These are phyloP conservation scores for Leccinum subtestaceum DNA, from an alignment of 768 basidiomycete genomes.

Conservation along the genomic window DNA sequence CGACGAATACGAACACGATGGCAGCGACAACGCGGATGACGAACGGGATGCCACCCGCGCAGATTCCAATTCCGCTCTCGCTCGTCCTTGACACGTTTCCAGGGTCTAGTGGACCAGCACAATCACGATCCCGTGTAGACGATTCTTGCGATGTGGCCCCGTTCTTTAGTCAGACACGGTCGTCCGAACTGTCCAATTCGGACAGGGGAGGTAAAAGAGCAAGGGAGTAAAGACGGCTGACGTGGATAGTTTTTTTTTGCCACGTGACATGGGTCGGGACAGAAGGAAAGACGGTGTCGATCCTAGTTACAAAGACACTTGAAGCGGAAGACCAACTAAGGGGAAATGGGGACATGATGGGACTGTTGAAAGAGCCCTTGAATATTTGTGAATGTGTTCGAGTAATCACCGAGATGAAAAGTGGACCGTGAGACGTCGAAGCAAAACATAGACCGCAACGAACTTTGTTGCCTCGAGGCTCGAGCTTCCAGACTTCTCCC, in stretches of 20 bases:
- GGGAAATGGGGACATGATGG: slow-evolving; percentile 9
- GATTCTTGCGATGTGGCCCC: neutral
- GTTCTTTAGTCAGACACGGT: neutral
- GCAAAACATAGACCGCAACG: no score
- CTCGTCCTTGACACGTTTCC: slow-evolving; percentile 3
- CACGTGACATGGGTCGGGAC: neutral
- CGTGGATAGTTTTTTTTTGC: no score
- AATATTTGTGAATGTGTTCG: no score
- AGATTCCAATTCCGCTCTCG: slow-evolving; percentile 2
- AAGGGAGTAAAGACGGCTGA: neutral
- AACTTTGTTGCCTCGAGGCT: slow-evolving; percentile 3
- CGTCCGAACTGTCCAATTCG: neutral
- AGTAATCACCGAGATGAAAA: neutral
- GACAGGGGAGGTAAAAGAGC: neutral
- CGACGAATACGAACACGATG: neutral
- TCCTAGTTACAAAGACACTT: neutral
- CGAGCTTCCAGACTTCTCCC: neutral
- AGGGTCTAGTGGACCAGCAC: neutral
- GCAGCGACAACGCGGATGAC: neutral
- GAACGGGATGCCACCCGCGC: neutral
- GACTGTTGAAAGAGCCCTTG: slow-evolving; percentile 9
- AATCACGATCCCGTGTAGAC: neutral
- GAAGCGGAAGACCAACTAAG: slow-evolving; percentile 6
- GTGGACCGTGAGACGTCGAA: neutral
- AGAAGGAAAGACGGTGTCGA: neutral